phyloP scores from a whole-genome alignment of 306 rosid genomes.

The Cicer arietinum region DNA sequence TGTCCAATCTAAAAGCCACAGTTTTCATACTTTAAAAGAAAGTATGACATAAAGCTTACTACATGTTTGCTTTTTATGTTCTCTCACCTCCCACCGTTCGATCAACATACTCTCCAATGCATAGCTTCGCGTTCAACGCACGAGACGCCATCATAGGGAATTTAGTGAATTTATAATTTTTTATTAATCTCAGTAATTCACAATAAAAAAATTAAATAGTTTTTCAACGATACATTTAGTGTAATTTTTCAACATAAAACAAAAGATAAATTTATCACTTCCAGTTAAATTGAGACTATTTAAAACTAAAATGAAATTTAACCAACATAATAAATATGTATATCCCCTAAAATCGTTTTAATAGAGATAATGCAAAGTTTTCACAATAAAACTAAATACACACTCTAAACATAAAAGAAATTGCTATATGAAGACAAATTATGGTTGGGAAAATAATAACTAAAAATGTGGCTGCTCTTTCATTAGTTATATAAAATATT shows the following conservation, averaged over 20 bases:
- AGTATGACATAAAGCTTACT: background rate
- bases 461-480: slow-evolving; percentile 33
- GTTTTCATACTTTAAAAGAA: background rate
- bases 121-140: too few relatives aligned
- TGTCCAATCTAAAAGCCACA: background rate
- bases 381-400: slow-evolving; percentile 7
- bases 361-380: background rate
- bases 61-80: too few relatives aligned
- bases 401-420: background rate
- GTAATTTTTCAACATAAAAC: background rate
- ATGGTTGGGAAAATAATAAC: slow-evolving; percentile 45
- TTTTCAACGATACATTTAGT: background rate
- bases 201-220: too few relatives aligned
- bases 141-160: too few relatives aligned
- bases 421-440: slow-evolving; percentile 35
- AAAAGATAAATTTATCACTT: background rate
- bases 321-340: background rate
- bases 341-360: background rate
- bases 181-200: too few relatives aligned
- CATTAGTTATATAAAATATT: slow-evolving; percentile 39
- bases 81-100: too few relatives aligned
- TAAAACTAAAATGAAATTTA: background rate
- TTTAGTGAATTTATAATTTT: too few relatives aligned
- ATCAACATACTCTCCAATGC: too few relatives aligned
- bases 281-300: background rate